These are phyloP conservation scores for Acer saccharum DNA, from an alignment of 345 rosid genomes.

Conservation along the genomic window DNA sequence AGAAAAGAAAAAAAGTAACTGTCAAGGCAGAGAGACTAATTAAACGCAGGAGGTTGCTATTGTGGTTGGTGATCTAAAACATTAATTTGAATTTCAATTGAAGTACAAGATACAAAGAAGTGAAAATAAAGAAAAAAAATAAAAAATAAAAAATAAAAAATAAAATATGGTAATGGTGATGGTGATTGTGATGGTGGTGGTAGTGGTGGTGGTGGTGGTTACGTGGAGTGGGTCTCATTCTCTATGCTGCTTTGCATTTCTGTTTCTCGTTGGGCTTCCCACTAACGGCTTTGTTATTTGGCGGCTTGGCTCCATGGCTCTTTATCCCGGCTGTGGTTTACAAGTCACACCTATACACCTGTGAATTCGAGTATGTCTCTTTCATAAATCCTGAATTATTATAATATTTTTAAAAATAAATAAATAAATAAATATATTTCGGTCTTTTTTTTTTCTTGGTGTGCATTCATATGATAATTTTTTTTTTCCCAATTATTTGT, in stretches of 20 bases:
- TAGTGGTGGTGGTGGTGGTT: not conserved
- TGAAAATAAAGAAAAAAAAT: not conserved
- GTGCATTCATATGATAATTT: too few relatives aligned
- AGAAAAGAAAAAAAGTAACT: not conserved
- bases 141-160: not conserved
- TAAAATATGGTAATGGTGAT: not conserved
- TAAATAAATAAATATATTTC: too few relatives aligned
- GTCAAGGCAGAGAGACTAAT: not conserved
- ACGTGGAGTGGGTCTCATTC: conserved; percentile 6
- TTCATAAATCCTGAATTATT: too few relatives aligned
- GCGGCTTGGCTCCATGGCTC: not conserved
- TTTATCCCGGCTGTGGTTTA: fast-evolving
- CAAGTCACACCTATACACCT: fast-evolving
- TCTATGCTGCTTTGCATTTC: not conserved
- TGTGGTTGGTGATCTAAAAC: conserved; percentile 18
- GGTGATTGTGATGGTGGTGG: not conserved
- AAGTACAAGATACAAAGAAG: not conserved
- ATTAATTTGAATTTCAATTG: not conserved
- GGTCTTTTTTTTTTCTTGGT: too few relatives aligned
- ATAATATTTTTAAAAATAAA: too few relatives aligned
- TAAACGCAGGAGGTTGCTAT: not conserved
- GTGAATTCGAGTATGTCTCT: too few relatives aligned
- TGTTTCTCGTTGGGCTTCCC: not conserved
- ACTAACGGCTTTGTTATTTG: not conserved
- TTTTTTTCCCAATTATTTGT: too few relatives aligned